Conservation (phyloP, 2,329 filamentous ascomycete genomes). For the Incumbomyces lentus region DNA sequence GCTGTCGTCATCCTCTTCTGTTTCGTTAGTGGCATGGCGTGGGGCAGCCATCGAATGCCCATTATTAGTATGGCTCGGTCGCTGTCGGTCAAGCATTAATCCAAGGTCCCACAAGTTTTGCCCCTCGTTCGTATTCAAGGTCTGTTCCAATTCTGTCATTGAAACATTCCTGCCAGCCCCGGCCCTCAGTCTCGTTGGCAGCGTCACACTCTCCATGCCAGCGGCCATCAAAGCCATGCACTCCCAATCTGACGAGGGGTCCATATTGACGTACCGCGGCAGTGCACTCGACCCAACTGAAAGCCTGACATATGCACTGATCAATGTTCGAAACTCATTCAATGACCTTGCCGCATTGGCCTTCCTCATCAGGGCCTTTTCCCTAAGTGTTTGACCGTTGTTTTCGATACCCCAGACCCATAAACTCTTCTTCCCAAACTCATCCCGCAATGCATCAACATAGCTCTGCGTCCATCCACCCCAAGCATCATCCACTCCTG, state of each 20-base stretch:
- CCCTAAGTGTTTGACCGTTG: slow-evolving; percentile 43
- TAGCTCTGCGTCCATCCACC: slow-evolving; percentile 65
- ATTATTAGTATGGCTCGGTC: slow-evolving; percentile 5
- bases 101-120: slow-evolving; percentile 67
- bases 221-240: slow-evolving; percentile 64
- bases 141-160: slow-evolving; percentile 53
- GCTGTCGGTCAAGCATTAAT: slow-evolving; percentile 46
- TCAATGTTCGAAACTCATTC: slow-evolving; percentile 56
- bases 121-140: slow-evolving; percentile 64
- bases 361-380: slow-evolving; percentile 35
- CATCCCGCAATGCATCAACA: slow-evolving; percentile 69
- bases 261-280: slow-evolving; percentile 49
- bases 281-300: slow-evolving; percentile 48
- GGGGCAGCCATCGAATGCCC: background rate
- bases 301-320: slow-evolving; percentile 70
- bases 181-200: slow-evolving; percentile 60
- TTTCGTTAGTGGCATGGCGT: background rate
- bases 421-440: slow-evolving; percentile 77
- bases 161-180: slow-evolving; percentile 36
- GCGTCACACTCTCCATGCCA: slow-evolving; percentile 65
- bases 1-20: slow-evolving; percentile 6
- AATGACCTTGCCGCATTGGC: slow-evolving; percentile 67
- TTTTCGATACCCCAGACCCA: slow-evolving; percentile 82
- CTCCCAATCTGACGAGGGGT: slow-evolving; percentile 64
- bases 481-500: slow-evolving; percentile 68